Evolutionary conservation across 2,329 filamentous ascomycete genomes (phyloP).

Genomic region (Penicillium corylophilum): DNA sequence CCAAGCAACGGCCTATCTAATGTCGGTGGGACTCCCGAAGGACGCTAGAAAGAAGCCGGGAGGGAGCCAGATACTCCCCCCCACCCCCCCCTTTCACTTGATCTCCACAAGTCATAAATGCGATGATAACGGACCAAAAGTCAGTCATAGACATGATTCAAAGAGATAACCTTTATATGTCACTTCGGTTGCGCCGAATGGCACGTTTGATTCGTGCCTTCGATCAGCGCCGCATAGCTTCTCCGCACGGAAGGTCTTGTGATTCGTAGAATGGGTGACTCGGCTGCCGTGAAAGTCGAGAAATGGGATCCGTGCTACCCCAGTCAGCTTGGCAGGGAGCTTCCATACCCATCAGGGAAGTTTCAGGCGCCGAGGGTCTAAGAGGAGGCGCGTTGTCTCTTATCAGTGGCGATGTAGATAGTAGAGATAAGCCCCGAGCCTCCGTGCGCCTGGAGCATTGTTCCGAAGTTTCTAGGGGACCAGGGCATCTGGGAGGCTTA

Average conservation of each 20-base stretch:
- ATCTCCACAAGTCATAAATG: conserved; percentile 2
- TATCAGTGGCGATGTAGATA: conserved; percentile 11
- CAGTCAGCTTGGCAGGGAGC: conserved; percentile 17
- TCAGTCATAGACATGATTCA: not conserved
- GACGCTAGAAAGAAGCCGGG: conserved; percentile 4
- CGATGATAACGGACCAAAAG: conserved; percentile 1
- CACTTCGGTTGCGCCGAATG: not conserved
- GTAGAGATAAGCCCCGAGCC: conserved; percentile 11
- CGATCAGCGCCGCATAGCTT: conserved; percentile 1
- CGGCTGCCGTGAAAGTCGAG: conserved; percentile 8
- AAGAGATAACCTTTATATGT: not conserved
- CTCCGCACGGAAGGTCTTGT: conserved; percentile 13
- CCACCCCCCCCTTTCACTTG: too few relatives aligned
- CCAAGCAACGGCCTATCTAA: not conserved
- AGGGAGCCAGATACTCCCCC: not conserved
- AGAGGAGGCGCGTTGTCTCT: conserved; percentile 5
- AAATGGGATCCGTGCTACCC: conserved; percentile 10
- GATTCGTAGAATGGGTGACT: conserved; percentile 16
- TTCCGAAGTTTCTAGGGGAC: conserved; percentile 6
- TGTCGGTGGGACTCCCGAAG: conserved; percentile 5
- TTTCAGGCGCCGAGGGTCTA: conserved; percentile 23
- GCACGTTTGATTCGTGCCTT: not conserved
- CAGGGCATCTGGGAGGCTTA: conserved; percentile 15
- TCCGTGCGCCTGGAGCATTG: not conserved
- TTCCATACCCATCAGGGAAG: conserved; percentile 27